Conservation (phyloP, 2,329 filamentous ascomycete genomes). For the Microdochium trichocladiopsis region DNA sequence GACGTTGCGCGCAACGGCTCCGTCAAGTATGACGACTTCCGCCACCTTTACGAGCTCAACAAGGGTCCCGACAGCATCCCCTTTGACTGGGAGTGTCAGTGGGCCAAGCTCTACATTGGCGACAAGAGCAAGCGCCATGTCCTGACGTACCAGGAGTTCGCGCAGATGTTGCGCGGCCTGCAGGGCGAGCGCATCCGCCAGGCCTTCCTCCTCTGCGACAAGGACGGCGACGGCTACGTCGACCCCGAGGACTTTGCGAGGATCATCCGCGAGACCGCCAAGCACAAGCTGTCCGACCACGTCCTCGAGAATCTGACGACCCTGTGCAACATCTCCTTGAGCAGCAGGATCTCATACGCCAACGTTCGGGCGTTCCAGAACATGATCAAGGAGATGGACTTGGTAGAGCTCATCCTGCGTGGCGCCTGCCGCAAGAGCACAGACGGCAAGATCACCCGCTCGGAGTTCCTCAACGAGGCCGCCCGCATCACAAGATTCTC, state of each 20-base stretch:
- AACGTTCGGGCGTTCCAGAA: slow-evolving; percentile 98
- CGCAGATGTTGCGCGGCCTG: slow-evolving; percentile 92
- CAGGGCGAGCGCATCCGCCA: slow-evolving; percentile 95
- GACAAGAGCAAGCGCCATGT: slow-evolving; percentile 80
- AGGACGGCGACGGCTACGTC: slow-evolving; percentile 89
- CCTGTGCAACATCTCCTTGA: slow-evolving; percentile 86
- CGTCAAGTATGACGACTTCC: slow-evolving; percentile 87
- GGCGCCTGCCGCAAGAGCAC: slow-evolving; percentile 75
- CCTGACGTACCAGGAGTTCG: slow-evolving; percentile 93
- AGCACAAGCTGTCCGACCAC: slow-evolving; percentile 96
- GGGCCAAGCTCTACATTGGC: slow-evolving; percentile 91
- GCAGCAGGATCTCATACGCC: slow-evolving; percentile 94
- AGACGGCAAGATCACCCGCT: slow-evolving; percentile 88
- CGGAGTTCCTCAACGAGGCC: slow-evolving; percentile 93
- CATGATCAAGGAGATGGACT: slow-evolving; percentile 94
- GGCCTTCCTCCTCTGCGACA: slow-evolving; percentile 88
- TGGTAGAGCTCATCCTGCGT: slow-evolving; percentile 88
- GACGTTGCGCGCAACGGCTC: slow-evolving; percentile 76
- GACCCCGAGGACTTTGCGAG: slow-evolving; percentile 92
- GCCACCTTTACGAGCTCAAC: slow-evolving; percentile 78
- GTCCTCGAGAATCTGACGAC: slow-evolving; percentile 84
- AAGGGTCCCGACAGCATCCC: slow-evolving; percentile 80
- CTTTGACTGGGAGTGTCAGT: slow-evolving; percentile 96
- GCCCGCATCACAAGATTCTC: slow-evolving; percentile 88
- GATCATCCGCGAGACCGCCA: slow-evolving; percentile 88